Evolutionary conservation across 805 yeast genomes (phyloP), one percentile per base, ranked within the genome.

Genomic region (Schwanniomyces pseudopolymorphus): DNA sequence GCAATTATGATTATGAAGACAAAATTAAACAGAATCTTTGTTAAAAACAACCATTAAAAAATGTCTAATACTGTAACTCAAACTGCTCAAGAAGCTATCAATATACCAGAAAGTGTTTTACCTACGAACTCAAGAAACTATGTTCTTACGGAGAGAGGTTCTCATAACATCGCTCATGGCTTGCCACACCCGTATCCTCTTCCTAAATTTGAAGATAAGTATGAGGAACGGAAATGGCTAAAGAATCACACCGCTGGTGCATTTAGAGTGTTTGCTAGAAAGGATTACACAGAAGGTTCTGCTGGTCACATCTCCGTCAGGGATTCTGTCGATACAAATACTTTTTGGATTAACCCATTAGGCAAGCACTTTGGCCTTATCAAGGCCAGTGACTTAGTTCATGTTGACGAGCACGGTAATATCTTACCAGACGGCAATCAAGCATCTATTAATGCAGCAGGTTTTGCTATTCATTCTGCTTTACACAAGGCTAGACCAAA

Each of bases 261-360:
- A 1, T 88, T 88, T 71, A 76, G 96, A 50, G 78, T 85, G 1
- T 87, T 89, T 63, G 90, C 88, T n/a, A 76, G 95, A 59, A 80
- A 79, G 54, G 89, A 88, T 14, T 88, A 69, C 64, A 73, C 83
- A 14, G 89, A 87, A 62, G 96, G 96, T 13, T 64, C 81, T 17
- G 89, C 96, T 0, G 96, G 96, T 19, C 96, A 89, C 61, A 88
- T 89, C 47, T 85, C 94, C 7, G 77, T 89, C 10, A 77, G 94
- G 55, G 96, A 89, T 59, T 96, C 96, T 3, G 81, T 86, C 38
- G 81, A 84, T 52, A 85, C 85, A n/a, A 63, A 73, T 39, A 86
- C 92, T 3, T 89, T 89, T 63, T 89, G 96, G 96, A 87, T 89
- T 62, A 89, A 89, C 66, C 96, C 96, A 4, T 70, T 89, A 52